Conservation (phyloP, 768 basidiomycete species). For the Russula ochroleuca region DNA sequence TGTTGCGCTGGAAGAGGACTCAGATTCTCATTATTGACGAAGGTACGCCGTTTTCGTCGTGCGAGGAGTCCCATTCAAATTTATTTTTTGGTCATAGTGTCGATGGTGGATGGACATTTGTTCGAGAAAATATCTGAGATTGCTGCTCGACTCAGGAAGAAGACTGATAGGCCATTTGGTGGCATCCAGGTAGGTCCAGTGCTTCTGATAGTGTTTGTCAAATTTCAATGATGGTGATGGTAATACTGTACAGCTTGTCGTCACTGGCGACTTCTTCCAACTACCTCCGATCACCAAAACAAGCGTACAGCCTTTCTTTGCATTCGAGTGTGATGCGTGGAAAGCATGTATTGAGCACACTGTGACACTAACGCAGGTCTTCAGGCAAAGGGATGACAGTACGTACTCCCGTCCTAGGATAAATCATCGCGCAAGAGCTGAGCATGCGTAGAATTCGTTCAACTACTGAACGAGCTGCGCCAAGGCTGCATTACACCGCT, state of each 20-base stretch:
- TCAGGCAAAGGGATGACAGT: constrained; percentile 71
- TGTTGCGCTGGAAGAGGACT: constrained; percentile 53
- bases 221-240: too few relatives aligned
- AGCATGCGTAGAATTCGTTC: constrained; percentile 51
- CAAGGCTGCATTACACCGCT: constrained; percentile 49
- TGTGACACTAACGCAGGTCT: constrained; percentile 66
- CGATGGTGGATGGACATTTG: constrained; percentile 62
- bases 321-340: constrained; percentile 62
- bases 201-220: constrained; percentile 36
- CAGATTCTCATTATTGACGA: constrained; percentile 64
- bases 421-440: neutral
- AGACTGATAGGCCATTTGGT: constrained; percentile 51
- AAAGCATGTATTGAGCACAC: constrained; percentile 53
- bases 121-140: constrained; percentile 58
- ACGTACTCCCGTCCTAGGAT: constrained; percentile 28
- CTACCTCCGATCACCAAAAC: constrained; percentile 54
- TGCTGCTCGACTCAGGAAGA: constrained; percentile 49
- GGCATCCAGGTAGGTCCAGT: constrained; percentile 51
- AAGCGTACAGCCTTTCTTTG: constrained; percentile 46
- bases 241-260: constrained; percentile 40
- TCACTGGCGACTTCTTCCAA: constrained; percentile 67
- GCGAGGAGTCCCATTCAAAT: neutral
- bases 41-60: constrained; percentile 35
- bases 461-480: constrained; percentile 73
- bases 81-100: constrained; percentile 40